phyloP scores from a whole-genome alignment of 495 filamentous ascomycete genomes.

The Viridothelium virens region DNA sequence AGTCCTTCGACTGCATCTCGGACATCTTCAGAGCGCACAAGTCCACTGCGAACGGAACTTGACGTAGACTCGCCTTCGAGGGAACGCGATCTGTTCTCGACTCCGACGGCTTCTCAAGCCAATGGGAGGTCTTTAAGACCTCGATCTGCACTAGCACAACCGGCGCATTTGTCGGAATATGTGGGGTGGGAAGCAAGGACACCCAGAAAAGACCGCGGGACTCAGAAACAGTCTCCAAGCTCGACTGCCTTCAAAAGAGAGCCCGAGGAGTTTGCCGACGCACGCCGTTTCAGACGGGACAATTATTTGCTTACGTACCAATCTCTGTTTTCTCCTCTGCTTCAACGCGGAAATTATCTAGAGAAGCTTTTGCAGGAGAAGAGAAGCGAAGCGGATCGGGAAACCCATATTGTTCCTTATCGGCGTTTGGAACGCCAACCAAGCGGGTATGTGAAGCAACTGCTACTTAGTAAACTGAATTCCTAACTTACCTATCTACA shows the following conservation, averaged over 20 bases:
- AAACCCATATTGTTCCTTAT: slow-evolving; percentile 35
- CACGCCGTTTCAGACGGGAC: slow-evolving; percentile 27
- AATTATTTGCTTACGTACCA: slow-evolving; percentile 47
- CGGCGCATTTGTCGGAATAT: background rate
- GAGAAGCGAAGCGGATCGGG: slow-evolving; percentile 10
- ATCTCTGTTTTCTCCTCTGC: slow-evolving; percentile 46
- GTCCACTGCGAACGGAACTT: no score
- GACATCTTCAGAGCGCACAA: no score
- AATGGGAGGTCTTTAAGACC: background rate
- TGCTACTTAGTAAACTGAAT: slow-evolving; percentile 7
- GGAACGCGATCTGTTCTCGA: background rate
- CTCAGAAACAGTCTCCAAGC: background rate
- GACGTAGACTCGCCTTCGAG: background rate
- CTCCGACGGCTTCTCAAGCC: background rate
- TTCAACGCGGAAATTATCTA: slow-evolving; percentile 49
- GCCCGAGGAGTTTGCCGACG: background rate
- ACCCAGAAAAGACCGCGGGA: background rate
- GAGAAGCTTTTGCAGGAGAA: slow-evolving; percentile 34
- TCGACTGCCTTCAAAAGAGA: background rate
- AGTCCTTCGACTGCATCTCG: no score
- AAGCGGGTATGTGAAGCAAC: slow-evolving; percentile 28
- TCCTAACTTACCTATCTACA: slow-evolving; percentile 11
- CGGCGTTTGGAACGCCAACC: slow-evolving; percentile 44
- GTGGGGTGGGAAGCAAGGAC: background rate
- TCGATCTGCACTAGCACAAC: background rate